phyloP scores from a whole-genome alignment of 2,329 filamentous ascomycete species.

The Domatiomyces globalis region DNA sequence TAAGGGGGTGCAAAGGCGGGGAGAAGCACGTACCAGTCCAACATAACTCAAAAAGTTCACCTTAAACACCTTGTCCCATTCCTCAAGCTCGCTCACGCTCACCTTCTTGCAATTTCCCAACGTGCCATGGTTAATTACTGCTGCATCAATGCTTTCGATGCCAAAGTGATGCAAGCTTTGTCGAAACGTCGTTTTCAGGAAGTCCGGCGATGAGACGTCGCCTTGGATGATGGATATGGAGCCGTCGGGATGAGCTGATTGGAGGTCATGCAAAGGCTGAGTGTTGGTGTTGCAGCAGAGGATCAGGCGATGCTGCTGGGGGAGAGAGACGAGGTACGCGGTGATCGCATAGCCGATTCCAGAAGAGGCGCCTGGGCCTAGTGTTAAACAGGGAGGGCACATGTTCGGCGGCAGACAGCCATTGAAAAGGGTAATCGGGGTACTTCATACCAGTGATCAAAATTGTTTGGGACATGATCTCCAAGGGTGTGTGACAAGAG shows the following conservation, averaged over 20 bases:
- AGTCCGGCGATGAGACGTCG: conserved; percentile 40
- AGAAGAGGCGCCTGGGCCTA: conserved; percentile 43
- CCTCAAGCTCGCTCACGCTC: conserved; percentile 50
- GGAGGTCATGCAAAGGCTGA: neutral
- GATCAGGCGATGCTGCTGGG: conserved; percentile 41
- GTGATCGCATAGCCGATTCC: conserved; percentile 49
- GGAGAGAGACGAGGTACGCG: conserved; percentile 39
- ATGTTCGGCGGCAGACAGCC: neutral
- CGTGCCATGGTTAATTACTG: conserved; percentile 79
- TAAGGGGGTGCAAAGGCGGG: neutral
- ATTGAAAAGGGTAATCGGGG: neutral
- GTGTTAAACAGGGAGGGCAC: too few relatives aligned
- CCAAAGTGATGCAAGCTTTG: neutral
- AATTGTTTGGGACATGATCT: neutral
- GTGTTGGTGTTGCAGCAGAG: conserved; percentile 19
- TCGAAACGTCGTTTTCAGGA: conserved; percentile 46
- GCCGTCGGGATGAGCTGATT: conserved; percentile 25
- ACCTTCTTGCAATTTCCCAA: conserved; percentile 63
- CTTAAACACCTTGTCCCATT: conserved; percentile 65
- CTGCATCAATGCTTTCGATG: conserved; percentile 46
- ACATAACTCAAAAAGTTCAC: conserved; percentile 78
- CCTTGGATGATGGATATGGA: conserved; percentile 44
- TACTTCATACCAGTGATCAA: neutral
- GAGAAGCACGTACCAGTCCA: conserved; percentile 47
- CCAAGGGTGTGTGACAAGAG: neutral